A percentile compares a stretch with the other conserved stretches of the same genome.
phyloP scores from a whole-genome alignment of 768 basidiomycete species.

The Roridomyces roridus region DNA sequence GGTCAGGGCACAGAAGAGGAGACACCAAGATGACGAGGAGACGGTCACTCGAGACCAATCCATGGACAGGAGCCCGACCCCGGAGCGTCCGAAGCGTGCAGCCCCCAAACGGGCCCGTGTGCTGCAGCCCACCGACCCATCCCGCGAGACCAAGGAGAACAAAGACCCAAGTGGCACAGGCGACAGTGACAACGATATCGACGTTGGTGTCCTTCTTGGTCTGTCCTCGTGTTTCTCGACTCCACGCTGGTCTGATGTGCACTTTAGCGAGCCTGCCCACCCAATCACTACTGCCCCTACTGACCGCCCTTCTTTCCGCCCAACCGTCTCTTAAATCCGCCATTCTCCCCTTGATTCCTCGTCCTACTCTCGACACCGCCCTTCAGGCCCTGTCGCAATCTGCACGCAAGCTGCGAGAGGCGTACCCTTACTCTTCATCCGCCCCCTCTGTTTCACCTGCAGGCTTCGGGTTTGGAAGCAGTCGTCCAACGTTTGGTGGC shows the following conservation, averaged over 20 bases:
- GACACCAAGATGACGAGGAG: constrained; percentile 75
- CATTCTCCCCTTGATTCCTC: constrained; percentile 80
- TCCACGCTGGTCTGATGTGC: constrained; percentile 14
- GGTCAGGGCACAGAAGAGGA: constrained; percentile 61
- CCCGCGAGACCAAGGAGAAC: constrained; percentile 57
- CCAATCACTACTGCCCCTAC: constrained; percentile 75
- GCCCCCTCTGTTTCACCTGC: constrained; percentile 32
- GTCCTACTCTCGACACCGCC: constrained; percentile 82
- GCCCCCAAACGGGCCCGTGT: constrained; percentile 72
- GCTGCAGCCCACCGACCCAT: constrained; percentile 37
- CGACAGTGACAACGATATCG: constrained; percentile 73
- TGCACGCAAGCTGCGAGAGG: constrained; percentile 77
- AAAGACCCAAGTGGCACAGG: constrained; percentile 44
- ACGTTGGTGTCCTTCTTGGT: constrained; percentile 85
- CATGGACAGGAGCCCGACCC: constrained; percentile 88
- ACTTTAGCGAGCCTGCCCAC: constrained; percentile 77
- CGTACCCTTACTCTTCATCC: constrained; percentile 78
- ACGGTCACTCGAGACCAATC: constrained; percentile 59
- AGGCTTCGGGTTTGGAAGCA: constrained; percentile 42
- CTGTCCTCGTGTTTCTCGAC: constrained; percentile 31
- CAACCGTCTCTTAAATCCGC: constrained; percentile 76
- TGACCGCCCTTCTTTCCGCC: constrained; percentile 68
- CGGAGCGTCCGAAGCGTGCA: constrained; percentile 75
- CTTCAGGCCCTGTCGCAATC: constrained; percentile 70
- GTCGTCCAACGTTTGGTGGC: constrained; percentile 31